Evolutionary conservation across 345 rosid species (phyloP).

Genomic region (Salix suchowensis): DNA sequence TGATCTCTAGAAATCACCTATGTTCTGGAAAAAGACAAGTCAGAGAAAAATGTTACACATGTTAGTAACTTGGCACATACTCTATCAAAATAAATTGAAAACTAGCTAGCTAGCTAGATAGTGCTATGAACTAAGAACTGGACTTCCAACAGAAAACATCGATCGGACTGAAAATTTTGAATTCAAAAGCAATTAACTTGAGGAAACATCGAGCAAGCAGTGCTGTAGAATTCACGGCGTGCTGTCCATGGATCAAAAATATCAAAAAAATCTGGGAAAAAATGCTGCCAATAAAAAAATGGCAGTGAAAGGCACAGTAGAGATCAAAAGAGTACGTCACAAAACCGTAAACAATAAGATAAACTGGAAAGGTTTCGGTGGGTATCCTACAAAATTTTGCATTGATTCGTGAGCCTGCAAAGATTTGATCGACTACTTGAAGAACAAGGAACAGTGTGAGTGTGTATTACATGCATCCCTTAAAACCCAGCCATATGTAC

Average conservation of each 20-base stretch:
- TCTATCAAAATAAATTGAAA: neutral
- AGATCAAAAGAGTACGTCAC: too few relatives aligned
- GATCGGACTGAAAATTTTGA: neutral
- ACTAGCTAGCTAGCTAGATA: neutral
- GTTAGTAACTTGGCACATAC: neutral
- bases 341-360: neutral
- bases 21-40: neutral
- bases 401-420: too few relatives aligned
- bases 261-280: too few relatives aligned
- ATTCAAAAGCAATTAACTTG: too few relatives aligned
- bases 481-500: neutral
- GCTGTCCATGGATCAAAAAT: too few relatives aligned
- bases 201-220: neutral
- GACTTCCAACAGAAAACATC: neutral
- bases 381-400: too few relatives aligned
- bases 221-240: neutral
- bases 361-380: too few relatives aligned
- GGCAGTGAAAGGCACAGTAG: too few relatives aligned
- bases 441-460: too few relatives aligned
- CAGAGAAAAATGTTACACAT: neutral
- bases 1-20: neutral
- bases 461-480: neutral
- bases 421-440: neutral
- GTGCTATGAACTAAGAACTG: neutral
- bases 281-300: too few relatives aligned